These are phyloP conservation scores for Trametes sanguinea DNA, from an alignment of 768 basidiomycete species.

Conservation along the genomic window DNA sequence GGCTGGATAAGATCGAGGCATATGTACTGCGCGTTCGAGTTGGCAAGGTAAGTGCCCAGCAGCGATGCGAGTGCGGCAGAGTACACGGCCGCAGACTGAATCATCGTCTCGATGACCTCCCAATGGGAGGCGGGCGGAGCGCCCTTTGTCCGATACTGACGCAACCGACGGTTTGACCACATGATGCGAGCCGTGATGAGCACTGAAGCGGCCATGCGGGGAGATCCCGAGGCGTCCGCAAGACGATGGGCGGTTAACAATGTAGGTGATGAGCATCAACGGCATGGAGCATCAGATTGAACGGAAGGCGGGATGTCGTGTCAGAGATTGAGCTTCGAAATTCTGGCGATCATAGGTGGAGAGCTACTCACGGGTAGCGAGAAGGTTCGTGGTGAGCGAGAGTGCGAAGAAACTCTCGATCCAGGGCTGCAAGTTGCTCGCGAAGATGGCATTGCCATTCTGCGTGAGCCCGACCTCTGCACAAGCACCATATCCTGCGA, in stretches of 20 bases:
- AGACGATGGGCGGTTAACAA: no score
- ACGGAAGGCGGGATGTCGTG: background rate
- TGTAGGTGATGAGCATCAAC: background rate
- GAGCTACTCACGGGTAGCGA: conserved; percentile 10
- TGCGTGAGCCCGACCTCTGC: conserved; percentile 12
- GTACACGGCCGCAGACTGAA: conserved; percentile 21
- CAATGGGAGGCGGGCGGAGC: conserved; percentile 1
- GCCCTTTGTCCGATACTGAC: conserved; percentile 1
- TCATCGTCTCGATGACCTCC: conserved; percentile 15
- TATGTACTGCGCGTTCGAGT: conserved; percentile 17
- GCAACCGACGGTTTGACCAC: background rate
- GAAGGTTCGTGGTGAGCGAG: conserved; percentile 19
- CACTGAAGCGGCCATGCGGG: background rate
- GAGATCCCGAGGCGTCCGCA: no score
- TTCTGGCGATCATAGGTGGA: background rate
- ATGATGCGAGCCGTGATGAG: conserved; percentile 12
- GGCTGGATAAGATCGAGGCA: conserved; percentile 15
- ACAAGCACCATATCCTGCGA: conserved; percentile 3
- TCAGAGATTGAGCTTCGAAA: background rate
- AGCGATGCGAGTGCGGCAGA: conserved; percentile 12
- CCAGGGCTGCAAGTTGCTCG: conserved; percentile 18
- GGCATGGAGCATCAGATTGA: background rate
- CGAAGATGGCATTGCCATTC: conserved; percentile 12
- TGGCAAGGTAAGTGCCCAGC: conserved; percentile 9
- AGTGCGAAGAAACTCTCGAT: conserved; percentile 21